These are phyloP conservation scores for Pleurotus pulmonarius DNA, from an alignment of 768 basidiomycete genomes.

Conservation along the genomic window DNA sequence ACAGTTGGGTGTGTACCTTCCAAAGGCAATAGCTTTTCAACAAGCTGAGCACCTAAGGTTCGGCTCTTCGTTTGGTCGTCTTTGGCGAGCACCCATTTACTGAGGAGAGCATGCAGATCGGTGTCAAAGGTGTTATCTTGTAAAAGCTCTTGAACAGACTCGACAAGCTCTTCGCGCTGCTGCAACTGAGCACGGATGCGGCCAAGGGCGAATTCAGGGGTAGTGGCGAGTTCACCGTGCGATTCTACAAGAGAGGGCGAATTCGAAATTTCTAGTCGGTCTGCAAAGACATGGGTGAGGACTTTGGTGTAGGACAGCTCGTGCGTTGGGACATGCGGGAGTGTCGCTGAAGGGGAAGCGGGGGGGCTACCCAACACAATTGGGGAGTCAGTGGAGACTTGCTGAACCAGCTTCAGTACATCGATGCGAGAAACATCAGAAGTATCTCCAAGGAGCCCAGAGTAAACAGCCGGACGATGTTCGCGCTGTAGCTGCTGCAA, in stretches of 20 bases:
- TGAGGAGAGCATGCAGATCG: constrained; percentile 68
- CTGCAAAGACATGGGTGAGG: constrained; percentile 73
- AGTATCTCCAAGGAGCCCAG: constrained; percentile 56
- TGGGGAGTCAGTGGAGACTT: constrained; percentile 28
- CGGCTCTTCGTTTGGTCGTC: constrained; percentile 67
- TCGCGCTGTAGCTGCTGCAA: constrained; percentile 56
- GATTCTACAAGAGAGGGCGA: constrained; percentile 68
- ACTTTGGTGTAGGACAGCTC: constrained; percentile 92
- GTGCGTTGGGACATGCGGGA: constrained; percentile 79
- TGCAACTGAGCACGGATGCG: constrained; percentile 82
- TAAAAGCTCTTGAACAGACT: constrained; percentile 63
- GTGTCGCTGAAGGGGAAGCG: constrained; percentile 19
- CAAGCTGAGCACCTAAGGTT: constrained; percentile 54
- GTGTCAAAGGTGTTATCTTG: constrained; percentile 34
- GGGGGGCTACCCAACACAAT: constrained; percentile 45
- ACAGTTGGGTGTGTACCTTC: constrained; percentile 39
- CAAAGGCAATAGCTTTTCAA: constrained; percentile 40
- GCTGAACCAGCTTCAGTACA: constrained; percentile 49
- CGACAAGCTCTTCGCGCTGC: constrained; percentile 63
- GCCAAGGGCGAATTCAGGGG: constrained; percentile 94
- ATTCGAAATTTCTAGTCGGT: constrained; percentile 82
- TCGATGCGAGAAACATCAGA: constrained; percentile 35
- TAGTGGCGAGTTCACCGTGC: constrained; percentile 75
- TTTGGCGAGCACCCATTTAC: constrained; percentile 75
- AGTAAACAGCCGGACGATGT: constrained; percentile 52